Evolutionary conservation across 495 filamentous ascomycete species (phyloP).

Genomic region (Cladorrhinum samala): DNA sequence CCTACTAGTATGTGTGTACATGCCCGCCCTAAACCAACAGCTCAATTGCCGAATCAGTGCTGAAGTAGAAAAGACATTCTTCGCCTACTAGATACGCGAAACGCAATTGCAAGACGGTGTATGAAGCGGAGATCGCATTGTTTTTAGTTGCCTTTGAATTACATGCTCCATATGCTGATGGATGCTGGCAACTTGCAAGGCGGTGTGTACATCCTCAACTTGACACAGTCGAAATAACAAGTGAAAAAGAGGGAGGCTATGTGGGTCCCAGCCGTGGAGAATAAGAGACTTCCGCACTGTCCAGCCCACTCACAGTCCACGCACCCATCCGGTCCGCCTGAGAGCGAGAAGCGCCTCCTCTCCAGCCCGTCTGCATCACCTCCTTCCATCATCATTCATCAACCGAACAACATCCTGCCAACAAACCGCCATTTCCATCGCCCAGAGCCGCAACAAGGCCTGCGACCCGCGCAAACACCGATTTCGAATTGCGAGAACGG

Average conservation of each 20-base stretch:
- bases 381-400: conserved; percentile 18
- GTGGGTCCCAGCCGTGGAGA: neutral
- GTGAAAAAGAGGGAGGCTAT: neutral
- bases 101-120: too few relatives aligned
- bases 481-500: conserved; percentile 2
- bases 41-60: too few relatives aligned
- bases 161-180: too few relatives aligned
- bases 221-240: too few relatives aligned
- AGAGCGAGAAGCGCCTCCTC: conserved; percentile 6
- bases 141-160: too few relatives aligned
- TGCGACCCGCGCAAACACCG: conserved; percentile 18
- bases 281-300: conserved; percentile 15
- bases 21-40: too few relatives aligned
- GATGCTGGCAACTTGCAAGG: too few relatives aligned
- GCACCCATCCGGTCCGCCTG: neutral
- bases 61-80: too few relatives aligned
- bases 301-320: conserved; percentile 6
- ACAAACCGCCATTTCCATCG: conserved; percentile 20
- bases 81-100: too few relatives aligned
- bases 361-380: neutral
- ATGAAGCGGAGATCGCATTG: too few relatives aligned
- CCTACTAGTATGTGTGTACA: too few relatives aligned
- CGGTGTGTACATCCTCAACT: too few relatives aligned
- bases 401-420: conserved; percentile 19
- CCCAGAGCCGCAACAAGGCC: conserved; percentile 24